A percentile compares a stretch with the other conserved stretches of the same genome.
These are phyloP conservation scores for Mollisia scopiformis DNA, from an alignment of 2,329 filamentous ascomycete genomes.

Conservation along the genomic window DNA sequence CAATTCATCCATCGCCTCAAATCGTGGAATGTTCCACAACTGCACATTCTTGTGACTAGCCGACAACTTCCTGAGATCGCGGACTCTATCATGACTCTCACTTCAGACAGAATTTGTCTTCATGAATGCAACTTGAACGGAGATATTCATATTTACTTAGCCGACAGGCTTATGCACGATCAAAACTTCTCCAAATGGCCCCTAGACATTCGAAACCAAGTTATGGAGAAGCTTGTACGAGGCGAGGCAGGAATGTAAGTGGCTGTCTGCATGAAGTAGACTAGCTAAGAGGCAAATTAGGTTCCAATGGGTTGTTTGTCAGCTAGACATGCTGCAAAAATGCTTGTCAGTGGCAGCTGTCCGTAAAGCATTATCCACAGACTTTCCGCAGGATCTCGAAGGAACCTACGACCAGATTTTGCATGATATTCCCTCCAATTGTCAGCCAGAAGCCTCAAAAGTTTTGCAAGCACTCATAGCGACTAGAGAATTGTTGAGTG, in stretches of 20 bases:
- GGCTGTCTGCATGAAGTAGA: neutral
- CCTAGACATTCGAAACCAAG: slow-evolving; percentile 28
- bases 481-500: slow-evolving; percentile 20
- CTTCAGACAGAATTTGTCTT: slow-evolving; percentile 23
- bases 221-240: slow-evolving; percentile 31
- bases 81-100: neutral
- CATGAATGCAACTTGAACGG: slow-evolving; percentile 20
- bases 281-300: slow-evolving; percentile 21
- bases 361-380: slow-evolving; percentile 34
- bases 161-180: slow-evolving; percentile 28
- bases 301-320: slow-evolving; percentile 42
- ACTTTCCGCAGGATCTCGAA: slow-evolving; percentile 37
- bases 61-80: neutral
- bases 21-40: neutral
- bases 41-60: neutral
- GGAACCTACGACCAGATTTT: slow-evolving; percentile 42
- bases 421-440: slow-evolving; percentile 24
- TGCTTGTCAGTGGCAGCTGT: slow-evolving; percentile 26
- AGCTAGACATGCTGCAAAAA: slow-evolving; percentile 34
- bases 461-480: slow-evolving; percentile 33
- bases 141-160: slow-evolving; percentile 36
- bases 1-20: neutral
- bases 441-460: slow-evolving; percentile 20
- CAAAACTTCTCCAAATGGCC: slow-evolving; percentile 31
- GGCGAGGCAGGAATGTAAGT: slow-evolving; percentile 39